A percentile compares a stretch with the other conserved stretches of the same genome.
Evolutionary conservation across 164 flowering plant genomes (phyloP).

Genomic region (Magnolia sinica): DNA sequence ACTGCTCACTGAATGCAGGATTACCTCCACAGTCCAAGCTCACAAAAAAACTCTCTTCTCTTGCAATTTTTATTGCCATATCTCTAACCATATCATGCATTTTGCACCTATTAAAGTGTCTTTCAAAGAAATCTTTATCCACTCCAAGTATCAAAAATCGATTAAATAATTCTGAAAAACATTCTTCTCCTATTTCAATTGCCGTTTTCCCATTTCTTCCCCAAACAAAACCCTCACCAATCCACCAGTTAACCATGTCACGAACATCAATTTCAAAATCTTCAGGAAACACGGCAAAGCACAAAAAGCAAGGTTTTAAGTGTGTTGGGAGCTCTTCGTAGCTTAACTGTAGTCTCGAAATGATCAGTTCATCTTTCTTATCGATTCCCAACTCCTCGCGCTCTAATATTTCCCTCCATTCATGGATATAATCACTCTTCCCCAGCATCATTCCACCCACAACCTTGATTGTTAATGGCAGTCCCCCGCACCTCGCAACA

Average conservation of each 20-base stretch:
- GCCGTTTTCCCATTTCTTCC: background rate
- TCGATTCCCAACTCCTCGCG: background rate
- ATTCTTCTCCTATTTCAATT: background rate
- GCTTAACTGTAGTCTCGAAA: background rate
- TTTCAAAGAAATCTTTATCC: background rate
- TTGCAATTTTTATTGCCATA: constrained; percentile 1
- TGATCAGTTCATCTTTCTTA: background rate
- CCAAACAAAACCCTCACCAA: background rate
- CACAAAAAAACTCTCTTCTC: background rate
- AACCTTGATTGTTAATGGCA: background rate
- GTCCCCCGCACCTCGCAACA: background rate
- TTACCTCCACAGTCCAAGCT: background rate
- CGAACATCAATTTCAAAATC: background rate
- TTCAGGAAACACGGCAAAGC: background rate
- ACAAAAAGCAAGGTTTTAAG: constrained; percentile 2
- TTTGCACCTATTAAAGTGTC: background rate
- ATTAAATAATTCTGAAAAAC: background rate
- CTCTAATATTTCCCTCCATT: background rate
- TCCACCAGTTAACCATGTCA: background rate
- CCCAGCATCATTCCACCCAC: constrained; percentile 7
- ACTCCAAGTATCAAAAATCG: background rate
- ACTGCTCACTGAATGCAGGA: background rate
- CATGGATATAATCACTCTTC: background rate
- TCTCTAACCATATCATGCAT: constrained; percentile 2
- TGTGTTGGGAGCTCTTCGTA: constrained; percentile 3